Conservation (phyloP, 306 rosid genomes). For the Begonia fuchsioides region DNA sequence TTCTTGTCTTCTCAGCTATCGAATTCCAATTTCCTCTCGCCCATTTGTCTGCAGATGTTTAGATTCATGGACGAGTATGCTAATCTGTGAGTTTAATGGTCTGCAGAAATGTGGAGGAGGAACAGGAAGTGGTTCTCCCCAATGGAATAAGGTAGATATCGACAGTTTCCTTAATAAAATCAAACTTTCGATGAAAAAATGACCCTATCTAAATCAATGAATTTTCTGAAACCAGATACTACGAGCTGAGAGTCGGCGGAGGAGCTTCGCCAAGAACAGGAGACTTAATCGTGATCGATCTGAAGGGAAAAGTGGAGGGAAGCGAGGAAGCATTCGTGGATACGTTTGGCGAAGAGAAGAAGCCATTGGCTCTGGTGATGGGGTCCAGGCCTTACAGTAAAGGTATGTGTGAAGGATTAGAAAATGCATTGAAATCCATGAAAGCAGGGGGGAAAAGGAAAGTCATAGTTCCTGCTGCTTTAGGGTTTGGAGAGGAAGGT, state of each 20-base stretch:
- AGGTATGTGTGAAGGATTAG: slow-evolving; percentile 89
- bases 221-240: slow-evolving; percentile 22
- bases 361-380: slow-evolving; percentile 66
- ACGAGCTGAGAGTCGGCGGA: slow-evolving; percentile 58
- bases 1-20: no score
- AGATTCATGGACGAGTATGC: no score
- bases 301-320: slow-evolving; percentile 38
- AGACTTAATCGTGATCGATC: slow-evolving; percentile 73
- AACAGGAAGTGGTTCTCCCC: slow-evolving; percentile 62
- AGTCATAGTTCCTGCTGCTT: slow-evolving; percentile 50
- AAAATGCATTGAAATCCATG: slow-evolving; percentile 50
- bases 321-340: slow-evolving; percentile 62
- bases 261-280: slow-evolving; percentile 57
- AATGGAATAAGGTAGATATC: slow-evolving; percentile 68
- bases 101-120: slow-evolving; percentile 44
- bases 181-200: no score
- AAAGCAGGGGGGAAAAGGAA: slow-evolving; percentile 80
- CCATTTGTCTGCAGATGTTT: no score
- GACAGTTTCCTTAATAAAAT: no score
- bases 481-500: slow-evolving; percentile 72
- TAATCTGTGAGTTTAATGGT: no score
- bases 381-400: slow-evolving; percentile 90
- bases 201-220: no score
- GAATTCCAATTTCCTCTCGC: no score
- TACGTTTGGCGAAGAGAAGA: slow-evolving; percentile 58